Conservation (phyloP, 2,329 filamentous ascomycete genomes). For the Colletotrichum karsti region DNA sequence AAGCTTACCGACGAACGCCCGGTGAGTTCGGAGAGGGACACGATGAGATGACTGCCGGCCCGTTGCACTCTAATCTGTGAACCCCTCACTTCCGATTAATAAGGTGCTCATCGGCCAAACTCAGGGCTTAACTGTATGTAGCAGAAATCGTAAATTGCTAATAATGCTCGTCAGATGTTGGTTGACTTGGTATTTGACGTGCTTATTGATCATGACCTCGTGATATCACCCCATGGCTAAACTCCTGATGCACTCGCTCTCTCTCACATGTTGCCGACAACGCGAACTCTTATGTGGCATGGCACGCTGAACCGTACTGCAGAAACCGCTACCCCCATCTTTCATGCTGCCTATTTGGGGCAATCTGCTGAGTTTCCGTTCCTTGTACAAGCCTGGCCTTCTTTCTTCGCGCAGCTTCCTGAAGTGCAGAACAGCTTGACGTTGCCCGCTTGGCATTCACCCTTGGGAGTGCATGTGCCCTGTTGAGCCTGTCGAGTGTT, state of each 20-base stretch:
- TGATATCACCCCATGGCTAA: no score
- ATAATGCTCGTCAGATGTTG: no score
- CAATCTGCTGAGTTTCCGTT: neutral
- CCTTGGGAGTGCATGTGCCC: neutral
- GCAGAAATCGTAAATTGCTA: neutral
- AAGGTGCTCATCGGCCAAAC: no score
- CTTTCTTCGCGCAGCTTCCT: neutral
- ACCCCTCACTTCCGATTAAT: no score
- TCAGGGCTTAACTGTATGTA: neutral
- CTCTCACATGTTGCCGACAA: no score
- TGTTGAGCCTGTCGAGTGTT: neutral
- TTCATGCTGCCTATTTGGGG: neutral
- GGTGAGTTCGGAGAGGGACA: neutral
- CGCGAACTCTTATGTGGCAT: no score
- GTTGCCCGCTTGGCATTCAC: neutral
- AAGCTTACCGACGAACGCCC: constrained; percentile 11
- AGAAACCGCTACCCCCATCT: no score
- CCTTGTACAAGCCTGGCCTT: neutral
- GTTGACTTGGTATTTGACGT: no score
- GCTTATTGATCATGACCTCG: no score
- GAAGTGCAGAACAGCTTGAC: neutral
- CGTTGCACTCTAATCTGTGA: neutral
- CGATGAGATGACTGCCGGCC: neutral
- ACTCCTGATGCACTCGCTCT: no score
- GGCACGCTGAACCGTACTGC: no score